Evolutionary conservation across 768 basidiomycete species (phyloP), one percentile per base, ranked within the genome.

Genomic region (Panaeolus cyanescens): DNA sequence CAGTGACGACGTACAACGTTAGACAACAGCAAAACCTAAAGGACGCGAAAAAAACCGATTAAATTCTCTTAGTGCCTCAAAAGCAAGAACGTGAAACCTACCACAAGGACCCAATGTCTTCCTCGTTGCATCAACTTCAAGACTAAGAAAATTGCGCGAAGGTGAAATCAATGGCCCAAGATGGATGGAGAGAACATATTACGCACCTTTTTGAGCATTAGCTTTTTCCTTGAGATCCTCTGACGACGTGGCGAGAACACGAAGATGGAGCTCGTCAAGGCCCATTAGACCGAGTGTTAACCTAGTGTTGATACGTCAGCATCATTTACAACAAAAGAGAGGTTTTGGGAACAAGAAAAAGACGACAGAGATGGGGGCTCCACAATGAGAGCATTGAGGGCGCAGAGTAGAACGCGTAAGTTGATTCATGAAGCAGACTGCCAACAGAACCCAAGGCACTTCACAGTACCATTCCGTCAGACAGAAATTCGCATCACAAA

Each of bases 271-370:
- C 64, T 95, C 92, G 65, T 97, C 95, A n/a, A 96, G 83, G 0
- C 95, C 95, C 95, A 96, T 96, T 25, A 97, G 79, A 1, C 94
- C 95, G 31, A 97, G 85, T 0, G 95, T 97, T 56, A 97, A 77
- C 2, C 94, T 94, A 67, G 15, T 39, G 17, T 39, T 20, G 39
- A 22, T 42, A 8, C 19, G 19, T 20, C 12, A 3, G 36, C 5
- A n/a, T 10, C n/a, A 37, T 4, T 10, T 13, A 37, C 12, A 5
- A 4, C 12, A 37, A 37, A 13, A 37, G n/a, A n/a, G n/a, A n/a
- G n/a, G n/a, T n/a, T n/a, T n/a, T n/a, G n/a, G n/a, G n/a, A n/a
- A n/a, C n/a, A n/a, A n/a, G n/a, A n/a, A n/a, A n/a, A n/a, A n/a
- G n/a, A n/a, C n/a, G n/a, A n/a, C n/a, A n/a, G n/a, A n/a, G n/a